phyloP scores from a whole-genome alignment of 805 yeast species.

The Schizosaccharomyces osmophilus region DNA sequence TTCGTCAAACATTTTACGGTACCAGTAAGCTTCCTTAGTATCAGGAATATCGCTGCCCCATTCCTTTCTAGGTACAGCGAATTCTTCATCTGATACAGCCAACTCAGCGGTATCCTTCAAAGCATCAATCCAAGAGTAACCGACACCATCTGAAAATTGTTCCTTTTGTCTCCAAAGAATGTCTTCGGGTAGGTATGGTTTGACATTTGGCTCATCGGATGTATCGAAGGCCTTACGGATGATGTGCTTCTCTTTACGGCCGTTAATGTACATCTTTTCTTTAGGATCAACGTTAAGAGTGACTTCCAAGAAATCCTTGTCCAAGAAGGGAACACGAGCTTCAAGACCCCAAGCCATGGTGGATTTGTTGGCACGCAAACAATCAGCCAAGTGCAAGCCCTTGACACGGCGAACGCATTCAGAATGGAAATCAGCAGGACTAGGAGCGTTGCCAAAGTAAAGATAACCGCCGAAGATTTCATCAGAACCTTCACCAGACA shows the following conservation, averaged over 20 bases:
- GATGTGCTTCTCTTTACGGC: slow-evolving; percentile 79
- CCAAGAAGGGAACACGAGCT: slow-evolving; percentile 98
- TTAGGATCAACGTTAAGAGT: slow-evolving; percentile 87
- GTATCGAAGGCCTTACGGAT: slow-evolving; percentile 96
- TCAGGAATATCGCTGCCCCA: slow-evolving; percentile 93
- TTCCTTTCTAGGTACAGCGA: slow-evolving; percentile 72
- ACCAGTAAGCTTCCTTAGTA: slow-evolving; percentile 98
- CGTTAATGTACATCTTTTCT: slow-evolving; percentile 66
- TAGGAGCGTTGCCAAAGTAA: slow-evolving; percentile 91
- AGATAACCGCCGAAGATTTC: slow-evolving; percentile 97
- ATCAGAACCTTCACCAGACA: slow-evolving; percentile 97
- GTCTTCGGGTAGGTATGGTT: slow-evolving; percentile 86
- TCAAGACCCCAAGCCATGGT: slow-evolving; percentile 99
- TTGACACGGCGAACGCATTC: slow-evolving; percentile 92
- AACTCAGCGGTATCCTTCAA: slow-evolving; percentile 85
- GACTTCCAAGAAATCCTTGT: slow-evolving; percentile 69
- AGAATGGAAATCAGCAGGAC: slow-evolving; percentile 73
- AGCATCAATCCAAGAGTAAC: slow-evolving; percentile 97
- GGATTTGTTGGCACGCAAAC: slow-evolving; percentile 95
- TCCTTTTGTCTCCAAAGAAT: slow-evolving; percentile 99
- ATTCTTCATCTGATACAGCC: slow-evolving; percentile 67
- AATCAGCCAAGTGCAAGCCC: slow-evolving; percentile 91
- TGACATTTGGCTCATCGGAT: slow-evolving; percentile 44
- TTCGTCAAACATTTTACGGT: slow-evolving; percentile 88
- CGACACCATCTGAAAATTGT: slow-evolving; percentile 98